A percentile compares a stretch with the other conserved stretches of the same genome.
Evolutionary conservation across 2,329 filamentous ascomycete genomes (phyloP).

Genomic region (Nemania abortiva): DNA sequence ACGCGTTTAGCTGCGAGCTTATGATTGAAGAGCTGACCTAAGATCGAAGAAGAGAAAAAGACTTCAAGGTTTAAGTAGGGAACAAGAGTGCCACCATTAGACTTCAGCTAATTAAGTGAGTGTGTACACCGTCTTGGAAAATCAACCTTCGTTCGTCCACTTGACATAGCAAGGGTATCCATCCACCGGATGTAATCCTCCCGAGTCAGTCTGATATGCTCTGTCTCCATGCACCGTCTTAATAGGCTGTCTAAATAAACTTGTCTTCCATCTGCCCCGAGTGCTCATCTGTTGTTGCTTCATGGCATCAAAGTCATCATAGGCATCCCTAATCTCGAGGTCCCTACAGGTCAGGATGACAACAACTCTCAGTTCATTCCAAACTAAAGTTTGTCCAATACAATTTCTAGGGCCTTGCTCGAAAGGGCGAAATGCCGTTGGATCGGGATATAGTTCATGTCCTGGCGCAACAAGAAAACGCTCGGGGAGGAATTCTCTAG

Average conservation of each 20-base stretch:
- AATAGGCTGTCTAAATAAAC: slow-evolving; percentile 14
- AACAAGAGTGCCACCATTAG: too few relatives aligned
- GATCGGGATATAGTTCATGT: slow-evolving; percentile 21
- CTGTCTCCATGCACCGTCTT: slow-evolving; percentile 26
- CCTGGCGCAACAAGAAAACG: slow-evolving; percentile 25
- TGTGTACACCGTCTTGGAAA: neutral
- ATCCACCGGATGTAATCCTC: slow-evolving; percentile 26
- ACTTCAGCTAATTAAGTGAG: too few relatives aligned
- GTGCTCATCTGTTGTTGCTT: neutral
- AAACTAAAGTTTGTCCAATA: slow-evolving; percentile 33
- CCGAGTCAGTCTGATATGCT: slow-evolving; percentile 33
- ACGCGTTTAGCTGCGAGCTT: too few relatives aligned
- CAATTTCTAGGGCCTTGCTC: slow-evolving; percentile 35
- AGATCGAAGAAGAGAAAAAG: too few relatives aligned
- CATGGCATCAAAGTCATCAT: slow-evolving; percentile 31
- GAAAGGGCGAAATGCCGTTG: slow-evolving; percentile 30
- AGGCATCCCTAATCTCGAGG: slow-evolving; percentile 26
- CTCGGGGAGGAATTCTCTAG: slow-evolving; percentile 33
- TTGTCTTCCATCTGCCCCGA: slow-evolving; percentile 11
- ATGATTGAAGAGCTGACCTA: too few relatives aligned
- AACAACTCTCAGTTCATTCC: slow-evolving; percentile 21
- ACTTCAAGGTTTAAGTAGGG: too few relatives aligned
- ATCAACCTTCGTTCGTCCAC: slow-evolving; percentile 9
- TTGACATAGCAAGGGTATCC: slow-evolving; percentile 32
- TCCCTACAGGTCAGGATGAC: slow-evolving; percentile 21